Conservation (phyloP, 2,329 filamentous ascomycete species). For the Xylariaceae sp. region DNA sequence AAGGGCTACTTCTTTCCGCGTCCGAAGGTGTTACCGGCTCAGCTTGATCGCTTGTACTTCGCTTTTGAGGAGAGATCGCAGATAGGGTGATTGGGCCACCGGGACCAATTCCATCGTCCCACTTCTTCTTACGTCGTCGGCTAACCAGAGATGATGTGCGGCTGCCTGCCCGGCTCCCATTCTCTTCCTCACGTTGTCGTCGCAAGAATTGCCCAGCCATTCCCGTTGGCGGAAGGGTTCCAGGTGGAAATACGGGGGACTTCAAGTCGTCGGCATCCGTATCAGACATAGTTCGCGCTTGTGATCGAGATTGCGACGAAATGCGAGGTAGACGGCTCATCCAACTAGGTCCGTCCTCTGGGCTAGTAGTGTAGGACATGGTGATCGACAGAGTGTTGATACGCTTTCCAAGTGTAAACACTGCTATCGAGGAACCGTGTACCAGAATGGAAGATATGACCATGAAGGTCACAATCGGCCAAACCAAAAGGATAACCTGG, state of each 20-base stretch:
- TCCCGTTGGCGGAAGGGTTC: constrained; percentile 65
- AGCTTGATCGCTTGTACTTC: constrained; percentile 28
- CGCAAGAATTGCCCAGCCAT: constrained; percentile 73
- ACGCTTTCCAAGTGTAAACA: constrained; percentile 94
- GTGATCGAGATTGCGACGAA: constrained; percentile 65
- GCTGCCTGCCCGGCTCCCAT: constrained; percentile 47
- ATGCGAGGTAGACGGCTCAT: constrained; percentile 84
- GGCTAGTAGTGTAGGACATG: constrained; percentile 89
- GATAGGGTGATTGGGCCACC: constrained; percentile 88
- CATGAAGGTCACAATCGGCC: constrained; percentile 92
- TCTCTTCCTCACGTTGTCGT: constrained; percentile 73
- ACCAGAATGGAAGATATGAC: constrained; percentile 93
- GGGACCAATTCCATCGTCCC: constrained; percentile 66
- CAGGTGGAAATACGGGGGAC: constrained; percentile 57
- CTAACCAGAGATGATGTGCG: constrained; percentile 56
- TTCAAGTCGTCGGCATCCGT: constrained; percentile 63
- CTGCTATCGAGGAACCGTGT: constrained; percentile 95
- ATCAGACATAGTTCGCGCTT: constrained; percentile 79
- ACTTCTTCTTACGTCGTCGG: constrained; percentile 61
- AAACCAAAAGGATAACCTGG: constrained; percentile 76
- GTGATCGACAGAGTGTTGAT: constrained; percentile 96
- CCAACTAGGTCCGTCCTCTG: constrained; percentile 86
- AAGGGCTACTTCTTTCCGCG: constrained; percentile 11
- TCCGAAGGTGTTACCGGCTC: constrained; percentile 34
- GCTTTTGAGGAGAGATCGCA: constrained; percentile 69